Evolutionary conservation across 2,329 filamentous ascomycete species (phyloP).

Genomic region (Arthroderma sp.): DNA sequence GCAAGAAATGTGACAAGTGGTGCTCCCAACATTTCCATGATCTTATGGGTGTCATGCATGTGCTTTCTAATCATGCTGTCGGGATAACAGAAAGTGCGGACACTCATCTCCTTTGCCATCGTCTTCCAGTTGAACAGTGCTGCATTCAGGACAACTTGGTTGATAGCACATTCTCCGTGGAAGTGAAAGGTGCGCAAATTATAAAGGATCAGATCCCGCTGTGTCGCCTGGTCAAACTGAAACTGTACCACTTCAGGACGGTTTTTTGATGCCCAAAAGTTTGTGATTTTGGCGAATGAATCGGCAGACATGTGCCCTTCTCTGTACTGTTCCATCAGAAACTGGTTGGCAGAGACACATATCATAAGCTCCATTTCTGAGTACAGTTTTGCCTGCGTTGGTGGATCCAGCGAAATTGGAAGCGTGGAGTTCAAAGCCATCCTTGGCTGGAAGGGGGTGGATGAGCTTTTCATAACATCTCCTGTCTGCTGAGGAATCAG

Average conservation of each 20-base stretch:
- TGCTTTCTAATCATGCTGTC: slow-evolving; percentile 38
- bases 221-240: slow-evolving; percentile 39
- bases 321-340: slow-evolving; percentile 30
- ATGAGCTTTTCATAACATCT: slow-evolving; percentile 14
- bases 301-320: slow-evolving; percentile 26
- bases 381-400: slow-evolving; percentile 31
- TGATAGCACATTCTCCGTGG: slow-evolving; percentile 28
- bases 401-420: slow-evolving; percentile 28
- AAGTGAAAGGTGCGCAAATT: slow-evolving; percentile 36
- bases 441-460: slow-evolving; percentile 10
- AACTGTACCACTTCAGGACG: slow-evolving; percentile 38
- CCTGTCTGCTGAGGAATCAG: slow-evolving; percentile 12
- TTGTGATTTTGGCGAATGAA: slow-evolving; percentile 26
- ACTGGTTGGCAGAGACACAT: slow-evolving; percentile 31
- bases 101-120: slow-evolving; percentile 33
- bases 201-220: slow-evolving; percentile 33
- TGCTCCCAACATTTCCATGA: slow-evolving; percentile 38
- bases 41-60: slow-evolving; percentile 35
- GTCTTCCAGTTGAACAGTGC: slow-evolving; percentile 38
- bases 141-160: slow-evolving; percentile 30
- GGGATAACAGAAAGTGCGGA: slow-evolving; percentile 38
- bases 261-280: slow-evolving; percentile 34
- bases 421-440: slow-evolving; percentile 15
- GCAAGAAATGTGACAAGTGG: slow-evolving; percentile 24
- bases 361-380: slow-evolving; percentile 35